These are phyloP conservation scores for Biscogniauxia mediterranea DNA, from an alignment of 2,329 filamentous ascomycete genomes.

Conservation along the genomic window DNA sequence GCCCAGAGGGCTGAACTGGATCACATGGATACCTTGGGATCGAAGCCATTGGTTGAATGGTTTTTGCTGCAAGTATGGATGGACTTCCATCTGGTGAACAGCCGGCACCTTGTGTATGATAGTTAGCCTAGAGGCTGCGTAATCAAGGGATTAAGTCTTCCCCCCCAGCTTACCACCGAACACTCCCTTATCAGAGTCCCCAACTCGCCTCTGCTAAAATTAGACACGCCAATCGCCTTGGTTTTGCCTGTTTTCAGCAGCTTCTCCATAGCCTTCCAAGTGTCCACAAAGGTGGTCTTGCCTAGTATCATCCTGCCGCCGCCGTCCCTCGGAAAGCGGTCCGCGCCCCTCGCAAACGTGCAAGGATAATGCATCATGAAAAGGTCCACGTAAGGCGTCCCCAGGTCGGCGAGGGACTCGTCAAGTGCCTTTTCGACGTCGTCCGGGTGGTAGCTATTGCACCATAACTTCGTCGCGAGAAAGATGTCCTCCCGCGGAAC, in stretches of 20 bases:
- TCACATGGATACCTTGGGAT: conserved; percentile 31
- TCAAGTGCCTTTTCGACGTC: conserved; percentile 10
- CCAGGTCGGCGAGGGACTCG: conserved; percentile 4
- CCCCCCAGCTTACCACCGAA: conserved; percentile 34
- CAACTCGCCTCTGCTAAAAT: conserved; percentile 53
- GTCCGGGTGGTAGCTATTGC: conserved; percentile 8
- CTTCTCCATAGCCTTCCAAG: conserved; percentile 33
- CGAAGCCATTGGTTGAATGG: conserved; percentile 24
- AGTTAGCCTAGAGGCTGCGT: neutral
- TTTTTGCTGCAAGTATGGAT: conserved; percentile 26
- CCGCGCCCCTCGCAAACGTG: conserved; percentile 15
- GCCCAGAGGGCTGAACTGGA: conserved; percentile 36
- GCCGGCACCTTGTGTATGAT: conserved; percentile 16
- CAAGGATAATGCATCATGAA: conserved; percentile 11
- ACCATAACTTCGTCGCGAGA: conserved; percentile 9
- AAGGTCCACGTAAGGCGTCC: conserved; percentile 8
- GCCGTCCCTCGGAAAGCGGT: conserved; percentile 18
- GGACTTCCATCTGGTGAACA: conserved; percentile 29
- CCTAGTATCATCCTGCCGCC: conserved; percentile 21
- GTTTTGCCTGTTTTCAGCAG: conserved; percentile 26
- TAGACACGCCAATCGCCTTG: conserved; percentile 51
- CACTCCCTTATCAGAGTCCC: conserved; percentile 39
- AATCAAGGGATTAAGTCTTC: too few species aligned
- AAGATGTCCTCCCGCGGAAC: conserved; percentile 7
- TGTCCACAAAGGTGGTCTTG: conserved; percentile 25